Percentiles rank a stretch among this genome's conserved stretches.
Conservation (phyloP, 2,329 filamentous ascomycete species). For the Corynespora cassiicola region DNA sequence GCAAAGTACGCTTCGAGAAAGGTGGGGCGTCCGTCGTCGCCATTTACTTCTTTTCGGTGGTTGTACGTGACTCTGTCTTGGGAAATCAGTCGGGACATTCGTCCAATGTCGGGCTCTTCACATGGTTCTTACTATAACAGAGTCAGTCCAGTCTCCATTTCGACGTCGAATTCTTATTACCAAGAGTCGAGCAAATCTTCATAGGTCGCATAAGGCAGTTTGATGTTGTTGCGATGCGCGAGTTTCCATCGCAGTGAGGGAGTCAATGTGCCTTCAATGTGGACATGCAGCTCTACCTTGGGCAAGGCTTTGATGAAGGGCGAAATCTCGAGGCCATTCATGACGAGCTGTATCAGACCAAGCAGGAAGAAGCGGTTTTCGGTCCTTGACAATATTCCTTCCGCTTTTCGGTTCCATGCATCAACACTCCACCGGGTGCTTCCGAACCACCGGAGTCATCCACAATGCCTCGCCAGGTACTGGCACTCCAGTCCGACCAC, state of each 20-base stretch:
- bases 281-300: conserved; percentile 56
- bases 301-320: conserved; percentile 29
- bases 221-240: conserved; percentile 46
- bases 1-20: conserved; percentile 30
- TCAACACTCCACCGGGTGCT: too few relatives aligned
- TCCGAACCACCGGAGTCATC: too few relatives aligned
- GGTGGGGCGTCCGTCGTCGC: conserved; percentile 31
- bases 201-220: conserved; percentile 12
- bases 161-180: background rate
- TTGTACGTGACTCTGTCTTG: conserved; percentile 20
- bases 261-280: conserved; percentile 56
- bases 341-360: too few relatives aligned
- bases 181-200: conserved; percentile 12
- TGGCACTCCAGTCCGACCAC: too few relatives aligned
- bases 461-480: too few relatives aligned
- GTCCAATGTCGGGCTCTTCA: too few relatives aligned
- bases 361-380: too few relatives aligned
- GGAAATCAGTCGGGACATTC: background rate
- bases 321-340: conserved; percentile 14
- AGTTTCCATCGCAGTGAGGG: conserved; percentile 51
- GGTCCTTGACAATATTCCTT: too few relatives aligned
- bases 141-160: too few relatives aligned
- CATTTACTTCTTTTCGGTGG: conserved; percentile 18
- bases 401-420: too few relatives aligned
- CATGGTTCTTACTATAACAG: too few relatives aligned